Evolutionary conservation across 768 basidiomycete species (phyloP).

Genomic region (Serendipita vermifera): DNA sequence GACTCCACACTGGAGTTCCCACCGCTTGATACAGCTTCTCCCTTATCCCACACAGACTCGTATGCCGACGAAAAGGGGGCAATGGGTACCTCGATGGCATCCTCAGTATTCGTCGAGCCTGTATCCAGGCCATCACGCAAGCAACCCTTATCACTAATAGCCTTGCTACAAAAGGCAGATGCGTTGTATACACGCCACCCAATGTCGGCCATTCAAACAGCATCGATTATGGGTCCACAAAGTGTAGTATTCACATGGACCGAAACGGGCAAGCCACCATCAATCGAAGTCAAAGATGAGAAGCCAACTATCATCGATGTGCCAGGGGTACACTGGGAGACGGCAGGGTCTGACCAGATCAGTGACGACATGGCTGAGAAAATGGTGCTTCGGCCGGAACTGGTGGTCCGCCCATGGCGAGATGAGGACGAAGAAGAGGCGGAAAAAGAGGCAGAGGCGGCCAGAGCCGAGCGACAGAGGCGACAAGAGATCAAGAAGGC

Average conservation of each 20-base stretch:
- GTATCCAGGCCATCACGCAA: conserved; percentile 5
- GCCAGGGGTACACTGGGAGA: too few species aligned
- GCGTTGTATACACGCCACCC: conserved; percentile 45
- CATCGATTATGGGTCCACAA: conserved; percentile 61
- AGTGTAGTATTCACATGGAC: conserved; percentile 69
- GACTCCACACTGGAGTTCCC: conserved; percentile 9
- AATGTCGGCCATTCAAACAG: conserved; percentile 41
- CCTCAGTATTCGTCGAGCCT: conserved; percentile 9
- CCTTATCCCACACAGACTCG: not conserved
- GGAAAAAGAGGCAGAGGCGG: conserved; percentile 3
- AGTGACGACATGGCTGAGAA: conserved; percentile 45
- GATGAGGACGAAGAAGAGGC: conserved; percentile 13
- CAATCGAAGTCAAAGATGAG: too few species aligned
- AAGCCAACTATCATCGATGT: too few species aligned
- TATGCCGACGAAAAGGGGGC: not conserved
- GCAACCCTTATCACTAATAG: conserved; percentile 31
- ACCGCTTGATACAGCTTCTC: not conserved
- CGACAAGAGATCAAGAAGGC: conserved; percentile 8
- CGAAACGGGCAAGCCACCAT: conserved; percentile 22
- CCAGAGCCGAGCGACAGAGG: not conserved
- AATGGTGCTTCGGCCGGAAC: conserved; percentile 41
- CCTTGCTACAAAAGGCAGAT: conserved; percentile 46
- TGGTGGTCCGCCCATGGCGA: conserved; percentile 42
- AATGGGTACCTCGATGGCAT: not conserved
- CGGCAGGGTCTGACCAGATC: conserved; percentile 25